phyloP scores from a whole-genome alignment of 805 yeast genomes.

The Yamadazyma sp. region DNA sequence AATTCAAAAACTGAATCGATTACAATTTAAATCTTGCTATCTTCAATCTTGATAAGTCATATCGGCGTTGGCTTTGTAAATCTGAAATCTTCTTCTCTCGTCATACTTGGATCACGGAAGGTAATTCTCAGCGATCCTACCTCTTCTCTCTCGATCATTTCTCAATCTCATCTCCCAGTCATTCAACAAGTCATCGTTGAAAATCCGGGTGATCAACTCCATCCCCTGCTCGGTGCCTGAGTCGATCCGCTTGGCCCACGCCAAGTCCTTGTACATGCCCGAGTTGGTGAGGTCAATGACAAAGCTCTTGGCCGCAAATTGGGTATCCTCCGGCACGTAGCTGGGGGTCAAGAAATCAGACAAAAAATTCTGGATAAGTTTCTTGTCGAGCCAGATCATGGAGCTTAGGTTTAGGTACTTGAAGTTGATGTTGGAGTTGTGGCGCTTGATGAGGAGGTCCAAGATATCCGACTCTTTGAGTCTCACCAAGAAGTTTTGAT shows the following conservation, averaged over 20 bases:
- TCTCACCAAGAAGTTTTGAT: conserved; percentile 28
- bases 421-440: conserved; percentile 25
- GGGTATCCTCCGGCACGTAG: conserved; percentile 8
- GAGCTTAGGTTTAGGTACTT: conserved; percentile 42
- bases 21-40: too few relatives aligned
- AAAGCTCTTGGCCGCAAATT: conserved; percentile 19
- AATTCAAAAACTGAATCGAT: too few relatives aligned
- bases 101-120: conserved; percentile 19
- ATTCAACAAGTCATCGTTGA: conserved; percentile 30
- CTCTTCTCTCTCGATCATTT: conserved; percentile 38
- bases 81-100: too few relatives aligned
- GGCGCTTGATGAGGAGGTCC: conserved; percentile 26
- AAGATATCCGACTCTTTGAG: conserved; percentile 36
- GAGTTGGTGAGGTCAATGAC: conserved; percentile 43
- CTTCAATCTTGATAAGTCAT: too few relatives aligned
- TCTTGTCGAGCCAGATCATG: conserved; percentile 49
- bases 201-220: conserved; percentile 27
- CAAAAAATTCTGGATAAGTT: conserved; percentile 35
- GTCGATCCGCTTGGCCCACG: conserved; percentile 39
- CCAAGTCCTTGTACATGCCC: conserved; percentile 43
- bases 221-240: conserved; percentile 26
- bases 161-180: conserved; percentile 29
- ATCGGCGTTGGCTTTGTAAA: too few relatives aligned
- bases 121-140: conserved; percentile 45
- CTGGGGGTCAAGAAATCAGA: conserved; percentile 22